phyloP scores from a whole-genome alignment of 202 grass and related monocot genomes.

The Zoysia matrella region DNA sequence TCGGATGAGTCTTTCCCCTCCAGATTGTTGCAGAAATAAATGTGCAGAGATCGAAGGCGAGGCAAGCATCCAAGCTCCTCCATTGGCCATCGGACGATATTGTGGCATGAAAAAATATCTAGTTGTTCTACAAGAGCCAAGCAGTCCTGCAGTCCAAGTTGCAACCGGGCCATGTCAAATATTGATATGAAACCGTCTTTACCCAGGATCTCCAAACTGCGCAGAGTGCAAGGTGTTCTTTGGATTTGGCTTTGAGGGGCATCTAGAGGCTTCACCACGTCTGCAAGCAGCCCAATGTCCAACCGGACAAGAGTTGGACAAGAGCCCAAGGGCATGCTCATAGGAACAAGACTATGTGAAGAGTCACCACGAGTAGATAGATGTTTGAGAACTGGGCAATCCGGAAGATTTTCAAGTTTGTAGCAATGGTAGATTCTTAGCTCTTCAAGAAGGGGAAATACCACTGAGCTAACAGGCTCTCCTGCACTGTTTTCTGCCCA shows the following conservation, averaged over 20 bases:
- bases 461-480: background rate
- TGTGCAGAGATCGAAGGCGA: background rate
- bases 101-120: background rate
- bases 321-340: slow-evolving; percentile 5
- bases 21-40: fast-evolving
- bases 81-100: slow-evolving; percentile 8
- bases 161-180: background rate
- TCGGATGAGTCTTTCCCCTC: slow-evolving; percentile 11
- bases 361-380: background rate
- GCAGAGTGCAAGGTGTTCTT: background rate
- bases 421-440: background rate
- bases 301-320: background rate
- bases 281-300: background rate
- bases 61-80: slow-evolving; percentile 6
- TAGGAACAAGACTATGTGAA: background rate
- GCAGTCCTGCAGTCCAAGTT: background rate
- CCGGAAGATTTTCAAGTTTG: slow-evolving; percentile 7
- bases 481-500: slow-evolving; percentile 2
- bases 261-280: background rate
- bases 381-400: background rate
- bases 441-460: background rate
- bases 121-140: slow-evolving; percentile 13
- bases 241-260: background rate
- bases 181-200: background rate
- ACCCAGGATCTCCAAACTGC: fast-evolving